Evolutionary conservation across 2,329 filamentous ascomycete species (phyloP), one percentile per base, ranked within the genome.

Genomic region (Cercospora berteroae): DNA sequence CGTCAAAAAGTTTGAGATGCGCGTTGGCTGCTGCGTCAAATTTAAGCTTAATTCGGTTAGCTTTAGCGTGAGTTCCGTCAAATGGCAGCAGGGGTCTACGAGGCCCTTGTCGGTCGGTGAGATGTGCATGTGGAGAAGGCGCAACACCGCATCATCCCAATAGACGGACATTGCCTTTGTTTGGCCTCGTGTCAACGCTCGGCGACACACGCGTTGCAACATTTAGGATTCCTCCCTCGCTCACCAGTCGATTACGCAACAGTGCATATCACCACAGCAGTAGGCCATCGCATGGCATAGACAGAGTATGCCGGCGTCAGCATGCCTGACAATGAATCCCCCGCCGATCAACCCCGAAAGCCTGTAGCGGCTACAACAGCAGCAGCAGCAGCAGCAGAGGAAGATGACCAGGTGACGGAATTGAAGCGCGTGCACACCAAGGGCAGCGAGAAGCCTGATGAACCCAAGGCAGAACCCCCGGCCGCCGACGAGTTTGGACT

Each of bases 401-500:
- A 39, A 10, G 61, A 67, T 13, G 61, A 67, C n/a, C 55, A 61
- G 55, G 20, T 64, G 25, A 33, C 55, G 18, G 68, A 64, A 31
- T 55, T 71, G 64, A 68, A 66, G 68, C 66, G 66, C 23, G 60
- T 68, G 25, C 58, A 65, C 23, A 70, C 66, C 13, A 69, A 70
- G 56, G 65, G 65, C 31, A 63, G 60, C 36, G 67, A 69, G 55
- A 68, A 68, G 50, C 57, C 65, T 18, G 67, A 72, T 62, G 69
- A 71, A 60, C 67, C 72, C 8, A 69, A 72, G 55, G 48, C 68
- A n/a, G 70, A 76, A 48, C 67, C 73, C 18, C 70, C 74, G 9
- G 73, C 70, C 31, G 72, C 77, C 7, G 78, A 80, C 61, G 79
- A 80, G 65, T 80, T 80, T 66, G 79, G 78, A 5, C 68, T 80